Evolutionary conservation across 345 rosid species (phyloP).

Genomic region (Citrus cavaleriei): DNA sequence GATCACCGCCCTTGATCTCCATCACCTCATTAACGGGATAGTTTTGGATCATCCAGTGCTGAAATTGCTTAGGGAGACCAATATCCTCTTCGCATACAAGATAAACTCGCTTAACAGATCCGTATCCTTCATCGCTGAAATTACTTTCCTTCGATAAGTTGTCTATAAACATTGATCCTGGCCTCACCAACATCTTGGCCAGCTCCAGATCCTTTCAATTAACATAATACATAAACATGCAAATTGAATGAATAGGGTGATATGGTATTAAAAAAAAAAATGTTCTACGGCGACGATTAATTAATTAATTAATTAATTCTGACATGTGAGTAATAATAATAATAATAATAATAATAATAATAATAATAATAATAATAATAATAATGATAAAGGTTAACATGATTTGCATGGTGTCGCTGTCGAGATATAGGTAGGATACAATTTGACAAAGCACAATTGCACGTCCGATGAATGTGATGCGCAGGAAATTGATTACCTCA

Average conservation of each 20-base stretch:
- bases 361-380: no score
- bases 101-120: conserved; percentile 18
- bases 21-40: conserved; percentile 12
- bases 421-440: no score
- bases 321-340: not conserved
- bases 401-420: no score
- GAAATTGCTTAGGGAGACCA: conserved; percentile 1
- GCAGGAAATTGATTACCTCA: conserved; percentile 13
- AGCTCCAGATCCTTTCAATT: conserved; percentile 31
- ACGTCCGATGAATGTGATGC: not conserved
- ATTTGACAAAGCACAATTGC: no score
- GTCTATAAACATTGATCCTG: conserved; percentile 15
- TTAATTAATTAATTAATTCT: no score
- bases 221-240: not conserved
- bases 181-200: conserved; percentile 25
- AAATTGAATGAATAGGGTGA: not conserved
- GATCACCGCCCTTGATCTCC: conserved; percentile 27
- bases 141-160: conserved; percentile 22
- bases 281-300: not conserved
- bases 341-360: no score
- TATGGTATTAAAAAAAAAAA: no score
- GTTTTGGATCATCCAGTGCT: conserved; percentile 34
- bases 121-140: conserved; percentile 18
- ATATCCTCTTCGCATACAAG: conserved; percentile 23
- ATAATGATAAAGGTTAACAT: no score